Base-by-base conservation (phyloP, 345 rosid genomes). In the Gynandropsis gynandra region DNA sequence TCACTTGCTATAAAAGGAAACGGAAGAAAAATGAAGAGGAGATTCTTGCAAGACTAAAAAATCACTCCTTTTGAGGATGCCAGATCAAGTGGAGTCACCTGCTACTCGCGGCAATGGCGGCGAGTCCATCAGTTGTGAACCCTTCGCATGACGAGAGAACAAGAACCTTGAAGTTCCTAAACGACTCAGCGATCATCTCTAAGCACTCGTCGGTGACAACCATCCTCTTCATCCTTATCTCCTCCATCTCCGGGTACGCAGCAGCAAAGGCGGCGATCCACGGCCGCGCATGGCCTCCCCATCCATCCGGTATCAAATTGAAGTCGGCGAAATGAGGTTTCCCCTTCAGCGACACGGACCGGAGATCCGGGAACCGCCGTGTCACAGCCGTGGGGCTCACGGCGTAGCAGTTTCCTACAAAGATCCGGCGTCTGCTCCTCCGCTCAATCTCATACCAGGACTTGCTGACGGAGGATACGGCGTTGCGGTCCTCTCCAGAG, bases 351-450 rank as follows among this genome's bases (percentile, higher is more conserved):
- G 77, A 76, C 18, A 83, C 75, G 63, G 81, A 65, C 50, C 74
- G 62, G 20, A 83, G 74, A 9, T 56, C 74, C 1, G 81, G 80
- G 52, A 83, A 83, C 49, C 90, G 65, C 13, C 74, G 72, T 4
- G 64, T 73, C 4, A 80, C 69, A 21, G 75, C 77, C 50, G 72
- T 77, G 17, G 90, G 84, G 3, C 83, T 67, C 16, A 83, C 86
- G 1, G 90, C 75, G 66, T 83, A 83, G 42, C 90, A 83, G 79
- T 83, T 83, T 0, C 86, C 86, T 45, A 83, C 80, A 57, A 80
- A 80, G 15, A 83, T 78, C 50, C 58, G 74, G 10, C 74, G 53
- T 43, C 90, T 56, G 4, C 83, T 74, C 86, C 81, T 77, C 24
- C 80, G 56, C 51, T 82, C 90, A 4, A 83, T 78, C 72, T 63